These are phyloP conservation scores for Talaromyces stipitatus DNA, from an alignment of 495 filamentous ascomycete genomes.

Conservation along the genomic window DNA sequence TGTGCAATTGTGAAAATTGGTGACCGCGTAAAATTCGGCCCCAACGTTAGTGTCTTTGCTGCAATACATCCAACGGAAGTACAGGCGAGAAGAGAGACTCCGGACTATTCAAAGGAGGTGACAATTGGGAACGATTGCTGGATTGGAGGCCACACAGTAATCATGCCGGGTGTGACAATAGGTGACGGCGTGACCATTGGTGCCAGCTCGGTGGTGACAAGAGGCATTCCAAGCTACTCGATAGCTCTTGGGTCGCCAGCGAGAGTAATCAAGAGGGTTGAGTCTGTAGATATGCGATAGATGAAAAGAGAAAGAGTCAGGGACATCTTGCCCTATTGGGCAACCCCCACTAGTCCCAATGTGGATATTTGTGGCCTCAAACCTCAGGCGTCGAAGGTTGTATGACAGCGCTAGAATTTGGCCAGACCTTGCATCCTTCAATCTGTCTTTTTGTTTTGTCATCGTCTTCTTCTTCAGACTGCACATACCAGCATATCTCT, in stretches of 20 bases:
- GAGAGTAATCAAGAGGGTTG: conserved; percentile 25
- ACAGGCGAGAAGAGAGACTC: conserved; percentile 20
- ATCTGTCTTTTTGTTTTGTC: not conserved
- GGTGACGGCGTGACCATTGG: conserved; percentile 36
- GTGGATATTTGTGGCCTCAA: not conserved
- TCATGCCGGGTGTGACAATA: conserved; percentile 39
- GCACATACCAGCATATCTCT: not conserved
- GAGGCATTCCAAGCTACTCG: conserved; percentile 25
- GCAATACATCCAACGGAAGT: conserved; percentile 39
- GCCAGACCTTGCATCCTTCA: not conserved
- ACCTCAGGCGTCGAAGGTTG: not conserved
- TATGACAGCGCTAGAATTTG: not conserved
- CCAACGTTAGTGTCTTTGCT: conserved; percentile 34
- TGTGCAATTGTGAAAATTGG: conserved; percentile 36
- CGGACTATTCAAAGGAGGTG: conserved; percentile 27
- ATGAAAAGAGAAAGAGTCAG: not conserved
- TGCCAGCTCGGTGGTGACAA: conserved; percentile 35
- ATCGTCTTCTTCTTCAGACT: not conserved
- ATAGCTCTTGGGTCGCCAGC: conserved; percentile 33
- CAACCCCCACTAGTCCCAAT: not conserved
- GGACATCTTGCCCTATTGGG: not conserved
- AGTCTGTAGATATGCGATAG: conserved; percentile 10
- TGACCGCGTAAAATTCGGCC: conserved; percentile 34
- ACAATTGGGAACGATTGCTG: conserved; percentile 39
- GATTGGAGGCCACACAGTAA: conserved; percentile 33